Percentiles rank a stretch among this genome's conserved stretches.
phyloP scores from a whole-genome alignment of 139 green algal genomes.

The Helicosporidium sp. region DNA sequence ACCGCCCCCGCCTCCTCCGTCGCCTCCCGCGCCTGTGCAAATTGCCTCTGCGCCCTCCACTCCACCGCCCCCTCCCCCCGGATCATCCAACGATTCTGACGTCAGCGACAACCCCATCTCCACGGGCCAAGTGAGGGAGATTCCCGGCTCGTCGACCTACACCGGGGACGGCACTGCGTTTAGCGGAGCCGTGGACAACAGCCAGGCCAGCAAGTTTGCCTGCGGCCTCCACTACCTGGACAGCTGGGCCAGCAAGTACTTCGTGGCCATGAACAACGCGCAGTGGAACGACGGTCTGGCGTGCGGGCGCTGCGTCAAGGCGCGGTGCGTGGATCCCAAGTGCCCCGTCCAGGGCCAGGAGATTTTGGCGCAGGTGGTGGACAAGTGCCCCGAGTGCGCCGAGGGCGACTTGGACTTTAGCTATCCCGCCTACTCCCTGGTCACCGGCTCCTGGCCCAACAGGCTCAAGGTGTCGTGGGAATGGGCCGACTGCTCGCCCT shows the following conservation, averaged over 20 bases:
- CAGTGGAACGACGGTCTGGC: slow-evolving; percentile 5
- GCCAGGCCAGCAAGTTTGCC: slow-evolving; percentile 2
- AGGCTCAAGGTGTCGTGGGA: slow-evolving; percentile 8
- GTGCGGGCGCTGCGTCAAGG: slow-evolving; percentile 3
- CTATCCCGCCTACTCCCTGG: slow-evolving; percentile 3
- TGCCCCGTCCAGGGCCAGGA: slow-evolving; percentile 1
- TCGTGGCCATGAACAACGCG: slow-evolving; percentile 10
- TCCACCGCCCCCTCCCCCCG: no score
- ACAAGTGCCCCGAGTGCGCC: slow-evolving; percentile 7
- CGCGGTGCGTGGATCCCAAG: slow-evolving; percentile 5
- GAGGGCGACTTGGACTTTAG: slow-evolving; percentile 5
- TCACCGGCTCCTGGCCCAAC: slow-evolving; percentile 13
- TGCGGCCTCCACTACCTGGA: slow-evolving; percentile 12
- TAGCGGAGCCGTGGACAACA: slow-evolving; percentile 5
- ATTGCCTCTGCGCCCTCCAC: background rate
- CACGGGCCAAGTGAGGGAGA: no score
- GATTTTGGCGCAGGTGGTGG: slow-evolving; percentile 1
- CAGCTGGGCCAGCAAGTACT: slow-evolving; percentile 4
- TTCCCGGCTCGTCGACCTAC: no score
- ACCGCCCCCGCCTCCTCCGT: no score
- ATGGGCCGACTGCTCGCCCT: slow-evolving; percentile 12
- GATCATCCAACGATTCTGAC: no score
- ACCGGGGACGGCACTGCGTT: slow-evolving; percentile 6
- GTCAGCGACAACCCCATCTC: no score
- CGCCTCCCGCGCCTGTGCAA: background rate